phyloP scores from a whole-genome alignment of 768 basidiomycete species.

The Mycena filopes region DNA sequence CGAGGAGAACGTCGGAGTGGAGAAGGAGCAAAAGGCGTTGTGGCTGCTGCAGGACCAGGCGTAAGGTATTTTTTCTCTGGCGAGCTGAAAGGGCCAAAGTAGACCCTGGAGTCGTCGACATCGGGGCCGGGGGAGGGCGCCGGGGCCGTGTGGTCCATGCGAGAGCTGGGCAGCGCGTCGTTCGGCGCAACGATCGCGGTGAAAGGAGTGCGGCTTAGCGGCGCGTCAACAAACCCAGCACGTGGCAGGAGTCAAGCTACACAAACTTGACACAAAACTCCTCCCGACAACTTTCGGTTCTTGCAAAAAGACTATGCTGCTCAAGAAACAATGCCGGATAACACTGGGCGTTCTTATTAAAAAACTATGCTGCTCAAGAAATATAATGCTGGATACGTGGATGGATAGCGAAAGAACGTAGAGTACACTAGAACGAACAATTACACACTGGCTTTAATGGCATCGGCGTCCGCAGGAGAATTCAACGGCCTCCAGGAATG shows the following conservation, averaged over 20 bases:
- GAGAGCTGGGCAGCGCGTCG: conserved; percentile 16
- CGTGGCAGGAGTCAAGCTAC: too few relatives aligned
- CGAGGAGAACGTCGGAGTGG: conserved; percentile 63
- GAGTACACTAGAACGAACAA: too few relatives aligned
- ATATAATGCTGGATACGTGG: too few relatives aligned
- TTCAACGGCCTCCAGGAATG: neutral
- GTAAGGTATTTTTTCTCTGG: conserved; percentile 60
- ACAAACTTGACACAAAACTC: too few relatives aligned
- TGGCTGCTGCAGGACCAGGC: conserved; percentile 40
- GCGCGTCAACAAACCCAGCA: neutral
- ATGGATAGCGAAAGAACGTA: too few relatives aligned
- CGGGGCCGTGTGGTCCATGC: conserved; percentile 36
- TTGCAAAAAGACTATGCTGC: too few relatives aligned
- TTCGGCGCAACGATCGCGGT: conserved; percentile 10
- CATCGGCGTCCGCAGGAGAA: too few relatives aligned
- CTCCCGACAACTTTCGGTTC: too few relatives aligned
- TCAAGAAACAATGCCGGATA: too few relatives aligned
- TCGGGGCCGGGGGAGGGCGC: conserved; percentile 47
- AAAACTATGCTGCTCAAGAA: too few relatives aligned
- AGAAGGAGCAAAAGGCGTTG: conserved; percentile 35
- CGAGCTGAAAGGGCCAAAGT: conserved; percentile 63
- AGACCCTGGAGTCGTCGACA: conserved; percentile 55
- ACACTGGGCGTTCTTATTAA: too few relatives aligned
- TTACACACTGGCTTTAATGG: too few relatives aligned
- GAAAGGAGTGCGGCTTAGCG: neutral